phyloP scores from a whole-genome alignment of 2,329 filamentous ascomycete genomes.

The Trichoderma sp. region DNA sequence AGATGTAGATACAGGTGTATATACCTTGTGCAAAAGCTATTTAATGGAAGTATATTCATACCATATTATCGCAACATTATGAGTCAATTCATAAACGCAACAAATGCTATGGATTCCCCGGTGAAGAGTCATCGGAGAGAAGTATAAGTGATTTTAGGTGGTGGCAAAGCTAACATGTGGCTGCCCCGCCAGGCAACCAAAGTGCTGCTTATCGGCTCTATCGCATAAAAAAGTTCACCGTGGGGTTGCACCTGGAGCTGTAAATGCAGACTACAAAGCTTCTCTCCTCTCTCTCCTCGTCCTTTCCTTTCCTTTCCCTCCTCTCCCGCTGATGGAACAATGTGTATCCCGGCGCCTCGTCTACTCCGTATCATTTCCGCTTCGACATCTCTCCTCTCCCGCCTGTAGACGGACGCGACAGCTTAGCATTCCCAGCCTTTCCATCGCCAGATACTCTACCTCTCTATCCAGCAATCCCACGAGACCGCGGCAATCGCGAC shows the following conservation, averaged over 20 bases:
- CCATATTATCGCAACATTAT: not conserved
- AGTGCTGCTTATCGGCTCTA: constrained; percentile 6
- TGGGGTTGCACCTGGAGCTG: constrained; percentile 12
- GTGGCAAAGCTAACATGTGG: not conserved
- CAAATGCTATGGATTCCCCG: not conserved
- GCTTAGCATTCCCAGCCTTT: not conserved
- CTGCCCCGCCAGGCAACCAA: not conserved
- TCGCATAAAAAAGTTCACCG: constrained; percentile 21
- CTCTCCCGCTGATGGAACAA: constrained; percentile 32
- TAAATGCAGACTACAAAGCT: not conserved
- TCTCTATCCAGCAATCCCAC: not conserved
- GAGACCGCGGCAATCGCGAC: not conserved
- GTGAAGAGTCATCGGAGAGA: not conserved
- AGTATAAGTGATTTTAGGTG: not conserved
- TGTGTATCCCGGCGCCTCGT: constrained; percentile 30
- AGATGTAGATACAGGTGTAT: constrained; percentile 19
- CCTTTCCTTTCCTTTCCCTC: not conserved
- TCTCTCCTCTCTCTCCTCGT: not conserved
- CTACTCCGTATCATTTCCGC: constrained; percentile 8
- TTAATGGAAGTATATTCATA: constrained; percentile 10
- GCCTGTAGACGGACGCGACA: constrained; percentile 8
- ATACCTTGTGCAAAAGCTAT: not conserved
- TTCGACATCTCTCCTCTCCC: constrained; percentile 1
- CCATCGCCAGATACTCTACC: not conserved
- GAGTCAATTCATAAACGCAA: not conserved